Evolutionary conservation across 164 flowering plant species (phyloP).

Genomic region (Stephania japonica): DNA sequence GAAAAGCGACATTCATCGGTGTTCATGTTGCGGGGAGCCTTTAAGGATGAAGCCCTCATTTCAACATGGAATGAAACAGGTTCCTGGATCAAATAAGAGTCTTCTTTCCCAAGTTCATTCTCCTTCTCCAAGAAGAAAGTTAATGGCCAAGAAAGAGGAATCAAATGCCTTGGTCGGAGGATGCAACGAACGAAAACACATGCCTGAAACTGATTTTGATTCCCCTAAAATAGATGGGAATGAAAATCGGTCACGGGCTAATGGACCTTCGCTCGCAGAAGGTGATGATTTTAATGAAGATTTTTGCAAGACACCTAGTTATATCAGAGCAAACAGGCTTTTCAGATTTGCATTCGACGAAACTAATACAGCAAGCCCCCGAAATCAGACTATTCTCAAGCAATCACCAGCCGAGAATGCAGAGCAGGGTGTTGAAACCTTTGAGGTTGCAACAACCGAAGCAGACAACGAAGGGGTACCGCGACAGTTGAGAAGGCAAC

Average conservation of each 20-base stretch:
- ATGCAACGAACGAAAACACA: slow-evolving; percentile 18
- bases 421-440: slow-evolving; percentile 27
- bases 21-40: slow-evolving; percentile 74
- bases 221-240: slow-evolving; percentile 31
- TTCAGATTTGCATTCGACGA: slow-evolving; percentile 52
- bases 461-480: slow-evolving; percentile 37
- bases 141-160: slow-evolving; percentile 29
- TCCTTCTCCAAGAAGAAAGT: slow-evolving; percentile 45
- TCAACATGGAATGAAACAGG: slow-evolving; percentile 12
- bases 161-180: background rate
- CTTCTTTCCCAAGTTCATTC: slow-evolving; percentile 35
- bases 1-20: slow-evolving; percentile 20
- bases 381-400: slow-evolving; percentile 29
- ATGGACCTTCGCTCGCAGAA: slow-evolving; percentile 37
- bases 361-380: slow-evolving; percentile 50
- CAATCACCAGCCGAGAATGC: slow-evolving; percentile 37
- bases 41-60: slow-evolving; percentile 34
- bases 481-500: slow-evolving; percentile 45
- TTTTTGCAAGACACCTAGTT: slow-evolving; percentile 35
- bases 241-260: slow-evolving; percentile 8
- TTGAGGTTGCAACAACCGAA: slow-evolving; percentile 28
- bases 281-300: slow-evolving; percentile 41
- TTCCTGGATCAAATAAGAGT: slow-evolving; percentile 14
- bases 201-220: slow-evolving; percentile 36
- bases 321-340: slow-evolving; percentile 28